phyloP scores from a whole-genome alignment of 2,329 filamentous ascomycete species.

The Cytospora paraplurivora region DNA sequence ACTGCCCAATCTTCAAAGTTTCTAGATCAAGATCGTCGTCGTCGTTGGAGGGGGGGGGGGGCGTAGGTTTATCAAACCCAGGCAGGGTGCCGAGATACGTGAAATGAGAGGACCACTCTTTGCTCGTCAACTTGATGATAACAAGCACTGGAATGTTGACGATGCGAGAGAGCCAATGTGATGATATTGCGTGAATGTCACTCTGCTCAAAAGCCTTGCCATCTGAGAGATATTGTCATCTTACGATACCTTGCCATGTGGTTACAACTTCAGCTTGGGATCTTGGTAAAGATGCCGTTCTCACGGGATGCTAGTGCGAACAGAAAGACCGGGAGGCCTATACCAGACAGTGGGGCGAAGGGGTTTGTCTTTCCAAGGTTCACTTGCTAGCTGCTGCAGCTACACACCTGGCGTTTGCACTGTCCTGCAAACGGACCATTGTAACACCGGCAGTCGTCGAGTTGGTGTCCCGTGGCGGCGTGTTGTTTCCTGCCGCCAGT shows the following conservation, averaged over 20 bases:
- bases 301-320: not conserved
- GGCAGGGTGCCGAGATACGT: slow-evolving; percentile 19
- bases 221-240: not conserved
- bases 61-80: slow-evolving; percentile 19
- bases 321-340: slow-evolving; percentile 17
- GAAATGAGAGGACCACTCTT: slow-evolving; percentile 29
- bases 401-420: not conserved
- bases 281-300: slow-evolving; percentile 8
- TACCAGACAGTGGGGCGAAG: slow-evolving; percentile 15
- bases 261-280: not conserved
- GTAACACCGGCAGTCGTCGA: slow-evolving; percentile 7
- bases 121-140: slow-evolving; percentile 24
- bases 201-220: slow-evolving; percentile 6
- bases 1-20: not conserved
- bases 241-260: not conserved
- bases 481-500: slow-evolving; percentile 15
- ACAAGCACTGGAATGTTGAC: slow-evolving; percentile 19
- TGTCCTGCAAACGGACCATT: slow-evolving; percentile 8
- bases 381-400: not conserved
- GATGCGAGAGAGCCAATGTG: slow-evolving; percentile 10
- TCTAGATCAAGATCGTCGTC: slow-evolving; percentile 21
- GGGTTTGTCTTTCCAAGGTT: slow-evolving; percentile 15
- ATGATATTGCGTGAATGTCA: slow-evolving; percentile 7
- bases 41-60: slow-evolving; percentile 2
- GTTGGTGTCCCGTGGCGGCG: not conserved